Evolutionary conservation across 805 yeast species (phyloP).

Genomic region (Kazachstania bromeliacearum): DNA sequence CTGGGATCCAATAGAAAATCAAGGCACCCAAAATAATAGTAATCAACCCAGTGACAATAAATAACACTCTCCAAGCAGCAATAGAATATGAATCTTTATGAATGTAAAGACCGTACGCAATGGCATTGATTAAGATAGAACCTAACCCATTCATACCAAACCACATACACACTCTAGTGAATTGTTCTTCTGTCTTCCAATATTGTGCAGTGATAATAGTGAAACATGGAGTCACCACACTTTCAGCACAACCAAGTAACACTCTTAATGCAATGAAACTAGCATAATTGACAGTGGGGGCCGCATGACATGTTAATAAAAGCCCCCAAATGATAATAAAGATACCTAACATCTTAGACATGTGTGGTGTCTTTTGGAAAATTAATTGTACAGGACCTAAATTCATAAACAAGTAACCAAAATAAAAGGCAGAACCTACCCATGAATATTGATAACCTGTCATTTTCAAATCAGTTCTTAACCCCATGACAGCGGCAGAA

Average conservation of each 20-base stretch:
- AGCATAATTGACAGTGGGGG: conserved; percentile 35
- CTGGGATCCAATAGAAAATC: conserved; percentile 45
- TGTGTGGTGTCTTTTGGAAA: conserved; percentile 43
- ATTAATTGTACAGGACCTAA: conserved; percentile 27
- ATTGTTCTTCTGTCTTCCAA: conserved; percentile 42
- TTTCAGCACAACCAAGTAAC: conserved; percentile 43
- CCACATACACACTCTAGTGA: conserved; percentile 36
- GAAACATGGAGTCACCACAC: conserved; percentile 48
- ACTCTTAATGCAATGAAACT: conserved; percentile 42
- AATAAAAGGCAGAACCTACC: conserved; percentile 51
- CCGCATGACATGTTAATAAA: conserved; percentile 43
- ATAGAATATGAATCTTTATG: conserved; percentile 34
- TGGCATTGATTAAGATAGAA: conserved; percentile 39
- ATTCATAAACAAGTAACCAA: conserved; percentile 56
- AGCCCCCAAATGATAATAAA: conserved; percentile 56
- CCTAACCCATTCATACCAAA: conserved; percentile 40
- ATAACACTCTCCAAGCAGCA: conserved; percentile 52
- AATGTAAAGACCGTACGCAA: conserved; percentile 44
- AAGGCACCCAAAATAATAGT: conserved; percentile 44
- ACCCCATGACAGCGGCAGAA: conserved; percentile 46
- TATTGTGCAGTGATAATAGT: conserved; percentile 49
- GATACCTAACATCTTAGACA: conserved; percentile 40
- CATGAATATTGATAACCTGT: conserved; percentile 37
- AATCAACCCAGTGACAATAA: conserved; percentile 49
- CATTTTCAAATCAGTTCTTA: conserved; percentile 38